These are phyloP conservation scores for Schwanniomyces pseudopolymorphus DNA, from an alignment of 805 yeast species.

Conservation along the genomic window DNA sequence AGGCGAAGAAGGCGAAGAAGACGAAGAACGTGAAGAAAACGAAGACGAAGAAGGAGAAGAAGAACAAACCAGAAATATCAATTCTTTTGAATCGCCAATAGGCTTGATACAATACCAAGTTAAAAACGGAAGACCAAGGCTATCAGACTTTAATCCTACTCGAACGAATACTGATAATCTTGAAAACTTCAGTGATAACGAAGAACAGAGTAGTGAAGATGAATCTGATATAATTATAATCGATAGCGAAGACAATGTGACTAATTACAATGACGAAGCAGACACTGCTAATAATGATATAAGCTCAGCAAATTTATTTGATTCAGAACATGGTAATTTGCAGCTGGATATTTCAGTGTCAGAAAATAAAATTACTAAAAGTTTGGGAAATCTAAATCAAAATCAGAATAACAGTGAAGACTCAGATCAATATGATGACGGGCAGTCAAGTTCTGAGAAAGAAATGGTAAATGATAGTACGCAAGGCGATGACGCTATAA, in stretches of 20 bases:
- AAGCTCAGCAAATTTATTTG: not conserved
- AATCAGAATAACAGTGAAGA: no score
- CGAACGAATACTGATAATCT: not conserved
- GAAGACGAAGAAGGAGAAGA: slow-evolving; percentile 3
- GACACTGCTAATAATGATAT: not conserved
- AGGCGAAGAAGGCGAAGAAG: slow-evolving; percentile 49
- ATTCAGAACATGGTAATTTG: no score
- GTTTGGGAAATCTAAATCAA: no score
- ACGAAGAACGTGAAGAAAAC: slow-evolving; percentile 6
- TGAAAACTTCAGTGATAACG: slow-evolving; percentile 4
- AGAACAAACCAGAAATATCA: not conserved
- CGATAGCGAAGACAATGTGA: slow-evolving; percentile 13
- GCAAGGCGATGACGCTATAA: no score
- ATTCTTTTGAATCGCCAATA: not conserved
- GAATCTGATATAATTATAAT: slow-evolving; percentile 8
- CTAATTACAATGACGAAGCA: not conserved
- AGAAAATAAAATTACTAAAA: no score
- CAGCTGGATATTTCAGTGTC: no score
- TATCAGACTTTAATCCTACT: slow-evolving; percentile 1
- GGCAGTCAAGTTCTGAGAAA: no score
- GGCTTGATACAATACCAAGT: not conserved
- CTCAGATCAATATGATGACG: no score
- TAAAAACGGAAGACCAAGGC: slow-evolving; percentile 4
- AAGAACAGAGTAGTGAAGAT: not conserved
- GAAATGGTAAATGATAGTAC: no score